Evolutionary conservation across 495 filamentous ascomycete genomes (phyloP), one percentile per base, ranked within the genome.

Genomic region (Neurospora sp.): DNA sequence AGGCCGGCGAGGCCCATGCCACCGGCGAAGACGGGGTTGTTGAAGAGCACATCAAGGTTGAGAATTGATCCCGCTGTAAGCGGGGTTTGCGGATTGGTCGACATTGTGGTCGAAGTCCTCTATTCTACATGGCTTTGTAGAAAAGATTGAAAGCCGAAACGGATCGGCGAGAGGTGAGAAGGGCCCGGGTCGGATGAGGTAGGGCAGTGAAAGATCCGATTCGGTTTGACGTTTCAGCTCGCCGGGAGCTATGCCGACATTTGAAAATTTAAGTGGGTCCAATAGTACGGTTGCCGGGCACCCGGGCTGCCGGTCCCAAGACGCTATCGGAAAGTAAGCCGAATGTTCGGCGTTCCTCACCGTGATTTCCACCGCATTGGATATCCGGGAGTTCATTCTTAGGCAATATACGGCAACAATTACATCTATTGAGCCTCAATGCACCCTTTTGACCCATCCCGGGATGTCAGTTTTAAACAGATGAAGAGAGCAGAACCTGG

Each of bases 1-100:
- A 98, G 86, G 31, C 90, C 93, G 75, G 94, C 94, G 35, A 99
- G 92, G 73, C 96, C 96, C 72, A 98, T 83, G 77, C 88, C 88
- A 74, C 87, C 87, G 20, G 87, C 87, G 76, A 89, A 89, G 68
- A 89, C 81, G 35, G 87, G 87, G 74, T 89, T 89, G 53, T 82
- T 82, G 77, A 88, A 83, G 75, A 89, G 83, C 40, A 77, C 81
- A 83, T 87, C 83, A 77, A 89, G 76, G 73, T 80, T 77, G 53
- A 86, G 74, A 72, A 84, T 70, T 18, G 80, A 80, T 12, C 38
- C 66, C 11, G 72, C 59, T 40, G 74, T 27, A 44, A 73, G 53
- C 44, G 71, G 35, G 41, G 44, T 68, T 18, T 53, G 42, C 46
- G 44, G 53, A 22, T 68, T 38, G 69, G 70, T 39, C 66, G 72